Conservation (phyloP, 345 rosid genomes). For the Litchi chinensis region DNA sequence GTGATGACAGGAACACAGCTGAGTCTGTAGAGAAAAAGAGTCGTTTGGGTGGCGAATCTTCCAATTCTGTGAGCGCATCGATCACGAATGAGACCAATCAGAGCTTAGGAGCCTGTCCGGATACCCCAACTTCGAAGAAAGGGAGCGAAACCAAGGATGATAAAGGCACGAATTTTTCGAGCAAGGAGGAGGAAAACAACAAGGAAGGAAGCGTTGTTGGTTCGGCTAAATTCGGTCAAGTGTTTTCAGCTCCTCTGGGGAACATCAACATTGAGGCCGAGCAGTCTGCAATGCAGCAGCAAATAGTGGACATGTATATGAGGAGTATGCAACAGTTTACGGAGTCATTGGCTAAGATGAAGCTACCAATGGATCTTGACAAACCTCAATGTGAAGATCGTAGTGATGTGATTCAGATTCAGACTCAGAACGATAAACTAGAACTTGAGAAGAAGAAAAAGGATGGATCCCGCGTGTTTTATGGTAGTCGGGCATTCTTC, state of each 20-base stretch:
- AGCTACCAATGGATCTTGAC: constrained; percentile 84
- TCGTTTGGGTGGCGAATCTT: constrained; percentile 24
- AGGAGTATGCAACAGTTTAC: constrained; percentile 93
- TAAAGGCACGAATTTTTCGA: constrained; percentile 27
- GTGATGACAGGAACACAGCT: constrained; percentile 68
- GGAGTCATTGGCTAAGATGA: constrained; percentile 89
- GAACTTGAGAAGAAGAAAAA: constrained; percentile 67
- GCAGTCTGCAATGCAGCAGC: constrained; percentile 90
- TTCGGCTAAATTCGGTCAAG: constrained; percentile 28
- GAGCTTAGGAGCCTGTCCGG: constrained; percentile 39
- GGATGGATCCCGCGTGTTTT: constrained; percentile 88
- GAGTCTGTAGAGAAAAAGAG: constrained; percentile 58
- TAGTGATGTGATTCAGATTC: constrained; percentile 38
- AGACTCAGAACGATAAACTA: constrained; percentile 27
- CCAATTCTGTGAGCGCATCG: constrained; percentile 25
- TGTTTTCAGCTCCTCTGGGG: constrained; percentile 45
- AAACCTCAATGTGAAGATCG: constrained; percentile 40
- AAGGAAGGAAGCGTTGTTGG: constrained; percentile 23
- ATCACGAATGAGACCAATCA: constrained; percentile 36
- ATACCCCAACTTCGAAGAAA: constrained; percentile 61
- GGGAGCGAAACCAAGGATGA: constrained; percentile 32
- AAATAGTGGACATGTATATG: constrained; percentile 97
- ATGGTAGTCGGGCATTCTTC: constrained; percentile 97
- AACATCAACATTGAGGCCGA: constrained; percentile 58
- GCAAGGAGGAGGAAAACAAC: constrained; percentile 32